phyloP scores from a whole-genome alignment of 2,329 filamentous ascomycete species.

The Fusarium abutilonis region DNA sequence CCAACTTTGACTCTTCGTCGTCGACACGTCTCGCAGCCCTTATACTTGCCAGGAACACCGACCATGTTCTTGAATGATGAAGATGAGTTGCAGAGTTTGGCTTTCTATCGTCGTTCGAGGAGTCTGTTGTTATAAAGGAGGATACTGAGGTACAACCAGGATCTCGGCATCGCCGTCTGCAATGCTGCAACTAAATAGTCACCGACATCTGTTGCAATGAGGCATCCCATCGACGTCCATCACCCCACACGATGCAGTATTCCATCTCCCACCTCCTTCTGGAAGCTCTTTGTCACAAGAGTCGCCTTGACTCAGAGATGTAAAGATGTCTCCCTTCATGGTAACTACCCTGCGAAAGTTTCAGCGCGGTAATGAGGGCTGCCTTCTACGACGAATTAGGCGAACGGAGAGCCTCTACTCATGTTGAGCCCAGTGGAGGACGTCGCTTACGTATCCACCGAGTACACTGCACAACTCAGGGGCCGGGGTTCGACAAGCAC shows the following conservation, averaged over 20 bases:
- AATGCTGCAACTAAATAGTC: constrained; percentile 38
- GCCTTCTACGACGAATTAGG: constrained; percentile 37
- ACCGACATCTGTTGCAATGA: constrained; percentile 20
- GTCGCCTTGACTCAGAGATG: constrained; percentile 16
- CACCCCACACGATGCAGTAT: constrained; percentile 40
- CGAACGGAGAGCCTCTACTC: constrained; percentile 16
- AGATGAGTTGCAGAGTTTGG: constrained; percentile 1
- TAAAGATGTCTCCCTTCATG: constrained; percentile 29
- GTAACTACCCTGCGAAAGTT: constrained; percentile 30
- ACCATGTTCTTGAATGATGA: constrained; percentile 58
- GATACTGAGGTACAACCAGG: constrained; percentile 7
- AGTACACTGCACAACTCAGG: constrained; percentile 18
- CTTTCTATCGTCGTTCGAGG: background rate
- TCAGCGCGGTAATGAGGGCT: constrained; percentile 40
- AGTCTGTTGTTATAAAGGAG: constrained; percentile 8
- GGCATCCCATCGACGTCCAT: constrained; percentile 33
- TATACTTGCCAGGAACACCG: constrained; percentile 71
- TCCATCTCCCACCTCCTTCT: constrained; percentile 23
- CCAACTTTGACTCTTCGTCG: constrained; percentile 67
- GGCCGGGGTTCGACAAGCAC: constrained; percentile 19
- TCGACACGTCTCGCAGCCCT: constrained; percentile 71
- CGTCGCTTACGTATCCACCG: constrained; percentile 42
- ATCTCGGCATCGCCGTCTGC: constrained; percentile 23
- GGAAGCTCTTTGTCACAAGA: constrained; percentile 6
- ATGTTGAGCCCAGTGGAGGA: constrained; percentile 27